Evolutionary conservation across 148 eudicot species (phyloP).

Genomic region (Polygonum maritimum): DNA sequence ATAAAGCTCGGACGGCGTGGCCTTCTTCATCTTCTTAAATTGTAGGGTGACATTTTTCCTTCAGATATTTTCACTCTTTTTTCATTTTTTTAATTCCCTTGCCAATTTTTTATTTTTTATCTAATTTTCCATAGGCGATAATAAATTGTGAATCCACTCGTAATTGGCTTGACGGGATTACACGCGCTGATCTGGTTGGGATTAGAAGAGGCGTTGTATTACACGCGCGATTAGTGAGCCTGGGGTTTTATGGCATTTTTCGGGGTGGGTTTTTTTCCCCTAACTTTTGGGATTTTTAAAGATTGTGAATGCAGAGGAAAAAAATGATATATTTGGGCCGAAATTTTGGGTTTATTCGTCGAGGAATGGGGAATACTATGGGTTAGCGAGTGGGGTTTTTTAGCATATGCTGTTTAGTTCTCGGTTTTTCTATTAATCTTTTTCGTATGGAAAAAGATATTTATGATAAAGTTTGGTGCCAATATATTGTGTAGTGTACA

Average conservation of each 20-base stretch:
- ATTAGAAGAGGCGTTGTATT: not conserved
- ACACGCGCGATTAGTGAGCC: not conserved
- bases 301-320: not conserved
- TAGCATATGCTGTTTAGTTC: too few relatives aligned
- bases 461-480: too few relatives aligned
- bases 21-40: not conserved
- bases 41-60: not conserved
- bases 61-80: not conserved
- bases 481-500: too few relatives aligned
- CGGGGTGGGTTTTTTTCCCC: not conserved
- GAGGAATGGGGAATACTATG: too few relatives aligned
- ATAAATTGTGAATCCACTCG: not conserved
- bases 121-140: not conserved
- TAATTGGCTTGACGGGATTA: not conserved
- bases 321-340: not conserved
- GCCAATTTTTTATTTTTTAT: not conserved
- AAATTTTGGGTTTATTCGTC: too few relatives aligned
- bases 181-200: not conserved
- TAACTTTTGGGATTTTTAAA: not conserved
- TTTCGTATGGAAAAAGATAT: too few relatives aligned
- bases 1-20: conserved; percentile 22
- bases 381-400: too few relatives aligned
- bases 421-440: too few relatives aligned
- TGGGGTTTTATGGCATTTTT: not conserved
- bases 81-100: not conserved